phyloP scores from a whole-genome alignment of 2,329 filamentous ascomycete genomes.

The Exophiala sp. region DNA sequence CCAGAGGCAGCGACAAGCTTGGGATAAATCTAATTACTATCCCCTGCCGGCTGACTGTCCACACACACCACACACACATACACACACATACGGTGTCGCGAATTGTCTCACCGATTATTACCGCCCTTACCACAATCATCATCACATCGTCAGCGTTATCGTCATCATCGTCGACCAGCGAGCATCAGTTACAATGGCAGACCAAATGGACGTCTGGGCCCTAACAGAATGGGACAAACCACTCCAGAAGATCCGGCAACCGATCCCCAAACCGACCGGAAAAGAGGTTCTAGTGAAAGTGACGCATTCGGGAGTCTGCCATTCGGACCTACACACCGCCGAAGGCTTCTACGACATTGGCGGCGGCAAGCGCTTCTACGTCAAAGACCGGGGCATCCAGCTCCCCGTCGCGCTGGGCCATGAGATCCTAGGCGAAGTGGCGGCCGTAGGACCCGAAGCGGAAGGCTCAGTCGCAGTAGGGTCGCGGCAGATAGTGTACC shows the following conservation, averaged over 20 bases:
- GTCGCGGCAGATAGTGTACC: conserved; percentile 12
- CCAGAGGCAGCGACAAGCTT: too few species aligned
- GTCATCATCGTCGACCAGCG: too few species aligned
- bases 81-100: too few species aligned
- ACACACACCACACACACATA: too few species aligned
- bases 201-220: conserved; percentile 11
- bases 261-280: conserved; percentile 35
- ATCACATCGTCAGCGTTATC: too few species aligned
- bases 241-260: conserved; percentile 8
- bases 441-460: conserved; percentile 25
- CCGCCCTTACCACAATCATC: too few species aligned
- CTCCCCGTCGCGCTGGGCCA: conserved; percentile 44
- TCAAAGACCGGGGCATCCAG: conserved; percentile 42
- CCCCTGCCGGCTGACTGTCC: too few species aligned
- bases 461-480: not conserved
- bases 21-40: too few species aligned
- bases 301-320: conserved; percentile 61
- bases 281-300: conserved; percentile 59
- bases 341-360: conserved; percentile 36
- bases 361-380: conserved; percentile 7
- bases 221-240: conserved; percentile 14
- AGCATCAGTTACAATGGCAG: not conserved
- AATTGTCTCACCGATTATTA: too few species aligned
- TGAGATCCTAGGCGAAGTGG: conserved; percentile 57
- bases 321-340: conserved; percentile 56